These are phyloP conservation scores for Geotrichum reessii DNA, from an alignment of 1,139 yeast species.

Conservation along the genomic window DNA sequence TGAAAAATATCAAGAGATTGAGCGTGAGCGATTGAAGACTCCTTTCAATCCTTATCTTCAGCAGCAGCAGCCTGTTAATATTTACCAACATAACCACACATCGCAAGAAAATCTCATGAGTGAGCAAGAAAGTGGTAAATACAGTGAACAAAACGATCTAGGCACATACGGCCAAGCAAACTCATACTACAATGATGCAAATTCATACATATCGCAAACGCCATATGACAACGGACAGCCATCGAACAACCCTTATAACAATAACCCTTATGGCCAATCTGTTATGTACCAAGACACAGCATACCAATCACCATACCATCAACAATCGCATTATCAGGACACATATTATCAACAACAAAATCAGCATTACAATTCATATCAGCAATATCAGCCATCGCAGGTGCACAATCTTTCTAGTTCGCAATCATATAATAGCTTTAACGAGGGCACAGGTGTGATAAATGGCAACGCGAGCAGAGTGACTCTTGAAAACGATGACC, in stretches of 20 bases:
- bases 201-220: background rate
- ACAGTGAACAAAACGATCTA: background rate
- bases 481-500: background rate
- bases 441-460: background rate
- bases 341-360: background rate
- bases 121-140: background rate
- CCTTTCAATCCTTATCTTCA: slow-evolving; percentile 12
- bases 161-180: background rate
- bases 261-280: background rate
- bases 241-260: background rate
- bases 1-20: slow-evolving; percentile 23
- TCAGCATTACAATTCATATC: background rate
- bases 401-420: background rate
- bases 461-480: background rate
- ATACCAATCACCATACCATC: background rate
- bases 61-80: background rate
- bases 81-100: background rate
- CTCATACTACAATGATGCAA: background rate
- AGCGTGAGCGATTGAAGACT: slow-evolving; percentile 10
- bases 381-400: background rate
- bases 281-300: background rate
- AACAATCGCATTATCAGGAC: background rate
- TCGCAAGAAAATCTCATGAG: background rate
- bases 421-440: background rate
- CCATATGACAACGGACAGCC: background rate